Percentiles rank a stretch among this genome's conserved stretches.
Conservation (phyloP, 768 basidiomycete genomes). For the Mycena vulgaris region DNA sequence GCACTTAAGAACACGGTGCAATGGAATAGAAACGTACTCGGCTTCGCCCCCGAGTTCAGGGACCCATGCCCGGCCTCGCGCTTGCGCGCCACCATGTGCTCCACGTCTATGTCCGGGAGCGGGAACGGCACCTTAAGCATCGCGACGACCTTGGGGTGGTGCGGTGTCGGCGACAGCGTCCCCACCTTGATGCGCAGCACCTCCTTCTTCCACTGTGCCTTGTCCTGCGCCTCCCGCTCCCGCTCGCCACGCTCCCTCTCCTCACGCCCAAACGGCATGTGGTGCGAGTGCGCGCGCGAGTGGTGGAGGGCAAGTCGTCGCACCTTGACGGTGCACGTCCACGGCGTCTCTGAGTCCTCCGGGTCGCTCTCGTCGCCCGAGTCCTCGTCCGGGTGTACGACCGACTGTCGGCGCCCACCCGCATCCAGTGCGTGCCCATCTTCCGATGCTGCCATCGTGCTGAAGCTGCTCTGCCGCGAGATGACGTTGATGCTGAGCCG, state of each 20-base stretch:
- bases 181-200: constrained; percentile 77
- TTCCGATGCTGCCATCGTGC: constrained; percentile 48
- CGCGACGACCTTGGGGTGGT: constrained; percentile 95
- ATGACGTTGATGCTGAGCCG: constrained; percentile 55
- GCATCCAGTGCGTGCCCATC: constrained; percentile 52
- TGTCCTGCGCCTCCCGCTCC: constrained; percentile 9
- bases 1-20: constrained; percentile 5
- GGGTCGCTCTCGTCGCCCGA: constrained; percentile 91
- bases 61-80: constrained; percentile 53
- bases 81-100: constrained; percentile 67
- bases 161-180: constrained; percentile 91
- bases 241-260: constrained; percentile 24
- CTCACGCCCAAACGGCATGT: constrained; percentile 23
- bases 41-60: constrained; percentile 4
- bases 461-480: constrained; percentile 56
- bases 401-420: constrained; percentile 17
- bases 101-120: constrained; percentile 85
- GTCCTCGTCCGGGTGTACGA: constrained; percentile 50
- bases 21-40: constrained; percentile 5
- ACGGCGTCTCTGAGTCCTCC: constrained; percentile 89
- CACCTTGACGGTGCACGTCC: constrained; percentile 89
- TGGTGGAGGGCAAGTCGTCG: constrained; percentile 56
- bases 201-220: constrained; percentile 44
- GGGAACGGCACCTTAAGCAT: constrained; percentile 94
- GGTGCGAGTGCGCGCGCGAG: constrained; percentile 31